phyloP scores from a whole-genome alignment of 257 asterid genomes.

The Scutellaria barbata region DNA sequence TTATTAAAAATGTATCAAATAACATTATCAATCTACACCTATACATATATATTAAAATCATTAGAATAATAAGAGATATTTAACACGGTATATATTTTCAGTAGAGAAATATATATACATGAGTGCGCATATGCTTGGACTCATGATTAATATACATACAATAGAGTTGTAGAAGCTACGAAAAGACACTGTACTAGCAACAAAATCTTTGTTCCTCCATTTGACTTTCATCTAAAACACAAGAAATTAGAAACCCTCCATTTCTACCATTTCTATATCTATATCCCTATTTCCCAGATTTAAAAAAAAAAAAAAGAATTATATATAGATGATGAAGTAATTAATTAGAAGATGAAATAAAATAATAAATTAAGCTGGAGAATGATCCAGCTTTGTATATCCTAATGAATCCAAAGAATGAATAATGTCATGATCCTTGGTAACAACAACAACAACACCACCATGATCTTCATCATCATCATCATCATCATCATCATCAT shows the following conservation, averaged over 20 bases:
- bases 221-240: constrained; percentile 22
- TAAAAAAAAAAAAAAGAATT: not conserved
- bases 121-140: not conserved
- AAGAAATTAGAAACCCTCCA: not conserved
- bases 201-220: constrained; percentile 37
- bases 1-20: too few relatives aligned
- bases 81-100: too few relatives aligned
- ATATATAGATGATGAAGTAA: not conserved
- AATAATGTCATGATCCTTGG: constrained; percentile 22
- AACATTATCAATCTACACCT: too few relatives aligned
- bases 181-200: constrained; percentile 22
- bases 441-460: not conserved
- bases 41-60: too few relatives aligned
- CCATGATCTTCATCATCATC: not conserved
- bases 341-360: not conserved
- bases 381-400: constrained; percentile 38
- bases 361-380: constrained; percentile 33
- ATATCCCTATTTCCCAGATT: constrained; percentile 10
- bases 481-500: not conserved
- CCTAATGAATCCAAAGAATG: constrained; percentile 32
- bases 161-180: not conserved
- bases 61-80: too few relatives aligned
- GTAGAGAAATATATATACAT: not conserved
- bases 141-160: not conserved
- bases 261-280: constrained; percentile 3